phyloP scores from a whole-genome alignment of 2,329 filamentous ascomycete genomes.

The Dothistroma septosporum region DNA sequence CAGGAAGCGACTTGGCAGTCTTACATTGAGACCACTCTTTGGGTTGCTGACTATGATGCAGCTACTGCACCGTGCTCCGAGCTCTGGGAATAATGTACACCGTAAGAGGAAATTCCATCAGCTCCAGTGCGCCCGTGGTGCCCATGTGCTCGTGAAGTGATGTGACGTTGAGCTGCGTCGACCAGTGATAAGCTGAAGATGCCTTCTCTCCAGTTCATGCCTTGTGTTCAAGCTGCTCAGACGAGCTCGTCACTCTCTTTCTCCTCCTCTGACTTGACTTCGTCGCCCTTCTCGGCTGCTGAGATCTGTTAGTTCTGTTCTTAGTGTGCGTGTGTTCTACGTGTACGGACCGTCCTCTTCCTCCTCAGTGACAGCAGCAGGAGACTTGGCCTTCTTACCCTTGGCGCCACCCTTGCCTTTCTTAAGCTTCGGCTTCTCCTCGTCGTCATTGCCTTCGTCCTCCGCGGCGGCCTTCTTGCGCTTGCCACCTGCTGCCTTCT shows the following conservation, averaged over 20 bases:
- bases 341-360: background rate
- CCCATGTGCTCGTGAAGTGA: background rate
- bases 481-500: slow-evolving; percentile 11
- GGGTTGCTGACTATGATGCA: background rate
- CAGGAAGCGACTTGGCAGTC: no score
- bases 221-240: background rate
- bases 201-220: background rate
- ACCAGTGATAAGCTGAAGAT: background rate
- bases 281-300: background rate
- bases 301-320: background rate
- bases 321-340: background rate
- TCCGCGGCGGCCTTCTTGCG: slow-evolving; percentile 11
- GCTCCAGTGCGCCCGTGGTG: background rate
- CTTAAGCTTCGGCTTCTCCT: slow-evolving; percentile 8
- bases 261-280: background rate
- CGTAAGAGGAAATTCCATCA: background rate
- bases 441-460: slow-evolving; percentile 7
- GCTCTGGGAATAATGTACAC: background rate
- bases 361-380: background rate
- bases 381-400: slow-evolving; percentile 5
- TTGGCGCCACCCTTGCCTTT: slow-evolving; percentile 5
- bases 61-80: background rate
- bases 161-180: background rate
- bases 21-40: background rate
- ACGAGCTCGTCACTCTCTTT: background rate